Evolutionary conservation across 768 basidiomycete genomes (phyloP), one percentile per base, ranked within the genome.

Genomic region (Cyclocybe aegerita): DNA sequence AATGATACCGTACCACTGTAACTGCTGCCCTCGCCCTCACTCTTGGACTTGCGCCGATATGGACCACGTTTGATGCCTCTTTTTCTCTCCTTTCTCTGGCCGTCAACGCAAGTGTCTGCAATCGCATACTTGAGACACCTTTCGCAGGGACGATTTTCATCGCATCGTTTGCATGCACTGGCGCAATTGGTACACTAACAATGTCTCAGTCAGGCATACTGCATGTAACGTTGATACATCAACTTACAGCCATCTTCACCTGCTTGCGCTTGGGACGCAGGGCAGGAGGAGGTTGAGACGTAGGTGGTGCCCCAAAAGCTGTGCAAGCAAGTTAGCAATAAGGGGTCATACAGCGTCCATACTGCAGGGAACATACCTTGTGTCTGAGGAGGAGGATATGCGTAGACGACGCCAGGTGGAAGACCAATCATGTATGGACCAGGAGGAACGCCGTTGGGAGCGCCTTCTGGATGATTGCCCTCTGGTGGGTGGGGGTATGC

Each of bases 51-150:
- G 52, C 79, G 75, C 72, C 90, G 90, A 77, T 93, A 93, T 52
- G 90, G 91, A 3, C 90, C 90, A 55, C 90, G 78, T 70, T 93
- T 93, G 66, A 92, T 79, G 48, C 90, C 90, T 67, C 90, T 92
- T 72, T 92, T 93, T 54, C 94, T 79, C 68, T 96, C 93, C 71
- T 96, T 97, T 63, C 94, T 81, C 62, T 90, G 88, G 30, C 93
- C 93, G 66, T 97, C 94, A 48, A 88, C 73, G 67, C 94, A 97
- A 48, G 85, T 78, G 8, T 78, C 78, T 2, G 81, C 71, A 46
- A 93, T 80, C 56, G 89, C 90, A 66, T 95, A 95, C 70, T 93
- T 94, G 61, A 86, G 75, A 59, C 94, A 97, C 32, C 94, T 85
- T 53, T 88, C 85, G 65, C 94, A 97, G 17, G 94, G 94, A 39